phyloP scores from a whole-genome alignment of 2,329 filamentous ascomycete species.

The Xylaria sp. region DNA sequence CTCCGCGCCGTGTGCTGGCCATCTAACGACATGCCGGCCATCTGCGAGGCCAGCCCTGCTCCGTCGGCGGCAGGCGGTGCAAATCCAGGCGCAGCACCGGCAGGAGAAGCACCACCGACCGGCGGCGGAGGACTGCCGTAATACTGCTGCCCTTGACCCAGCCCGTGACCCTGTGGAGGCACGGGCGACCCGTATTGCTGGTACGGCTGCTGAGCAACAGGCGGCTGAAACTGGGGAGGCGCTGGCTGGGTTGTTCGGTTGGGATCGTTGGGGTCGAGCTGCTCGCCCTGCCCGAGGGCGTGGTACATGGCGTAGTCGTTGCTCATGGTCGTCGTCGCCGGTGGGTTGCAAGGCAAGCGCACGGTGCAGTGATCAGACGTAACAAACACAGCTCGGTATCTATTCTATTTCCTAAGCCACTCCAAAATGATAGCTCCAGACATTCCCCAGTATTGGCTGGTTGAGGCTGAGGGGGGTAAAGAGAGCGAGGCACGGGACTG shows the following conservation, averaged over 20 bases:
- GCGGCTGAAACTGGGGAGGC: conserved; percentile 67
- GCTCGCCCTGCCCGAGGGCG: conserved; percentile 66
- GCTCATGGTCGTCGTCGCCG: conserved; percentile 56
- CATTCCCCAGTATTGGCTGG: conserved; percentile 6
- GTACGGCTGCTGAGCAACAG: conserved; percentile 64
- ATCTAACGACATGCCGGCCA: conserved; percentile 79
- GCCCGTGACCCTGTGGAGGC: conserved; percentile 35
- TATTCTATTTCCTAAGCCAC: background rate
- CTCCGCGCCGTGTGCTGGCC: conserved; percentile 65
- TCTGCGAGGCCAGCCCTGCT: conserved; percentile 72
- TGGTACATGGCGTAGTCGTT: conserved; percentile 68
- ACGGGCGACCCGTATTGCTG: conserved; percentile 60
- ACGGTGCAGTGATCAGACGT: too few relatives aligned
- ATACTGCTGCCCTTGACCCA: conserved; percentile 54
- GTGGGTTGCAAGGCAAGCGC: background rate
- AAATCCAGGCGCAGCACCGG: conserved; percentile 49
- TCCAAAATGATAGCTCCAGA: conserved; percentile 4
- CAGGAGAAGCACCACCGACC: conserved; percentile 48
- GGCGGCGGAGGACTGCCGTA: conserved; percentile 53
- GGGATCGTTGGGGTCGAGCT: conserved; percentile 65
- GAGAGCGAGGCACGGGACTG: background rate
- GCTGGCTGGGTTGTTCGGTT: conserved; percentile 62
- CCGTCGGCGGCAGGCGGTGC: conserved; percentile 57
- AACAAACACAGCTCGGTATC: too few relatives aligned
- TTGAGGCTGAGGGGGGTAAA: background rate